Base-by-base conservation (phyloP, 805 yeast genomes). In the Wickerhamiella nectarea region DNA sequence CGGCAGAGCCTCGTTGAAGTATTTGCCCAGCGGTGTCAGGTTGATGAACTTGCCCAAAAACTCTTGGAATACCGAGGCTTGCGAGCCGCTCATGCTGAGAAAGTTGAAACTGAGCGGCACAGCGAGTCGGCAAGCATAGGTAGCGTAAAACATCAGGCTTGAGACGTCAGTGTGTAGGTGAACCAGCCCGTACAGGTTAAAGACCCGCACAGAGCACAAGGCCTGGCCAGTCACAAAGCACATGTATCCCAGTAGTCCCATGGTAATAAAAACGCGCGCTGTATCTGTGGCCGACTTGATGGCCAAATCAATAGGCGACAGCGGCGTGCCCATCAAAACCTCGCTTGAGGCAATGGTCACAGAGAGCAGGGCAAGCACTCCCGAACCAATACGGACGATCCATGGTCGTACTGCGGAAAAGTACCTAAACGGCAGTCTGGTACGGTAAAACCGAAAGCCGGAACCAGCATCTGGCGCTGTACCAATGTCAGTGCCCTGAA, bases 101-200 rank as follows among this genome's bases (percentile, higher is more conserved):
- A 80, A 84, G 60, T 84, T 84, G 62, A 80, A 84, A 20, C 83
- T 75, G 49, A 84, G 65, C 9, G 94, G 94, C 10, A 84, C 77
- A 0, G 94, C 81, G 56, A 84, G 65, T 49, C 94, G 75, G 41
- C 87, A 80, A 15, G 83, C 76, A 53, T 84, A 83, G 53, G 81
- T 79, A 17, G 86, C 75, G 58, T 81, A 84, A 56, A 83, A 84
- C 26, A 83, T 69, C 18, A 80, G 71, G 12, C 84, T 76, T 0
- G 82, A 80, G 0, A 83, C 79, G 56, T 80, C 89, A 0, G 89
- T 78, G 43, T 76, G 71, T 49, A 70, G 70, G 15, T 78, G 75
- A 11, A 80, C 85, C 46, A 84, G 67, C 48, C 80, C 86, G 57
- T 82, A 84, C 58, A 80, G 69, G 56, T 80, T 78, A 67, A 84